Evolutionary conservation across 2,329 filamentous ascomycete species (phyloP).

Genomic region (Penicillium sp.): DNA sequence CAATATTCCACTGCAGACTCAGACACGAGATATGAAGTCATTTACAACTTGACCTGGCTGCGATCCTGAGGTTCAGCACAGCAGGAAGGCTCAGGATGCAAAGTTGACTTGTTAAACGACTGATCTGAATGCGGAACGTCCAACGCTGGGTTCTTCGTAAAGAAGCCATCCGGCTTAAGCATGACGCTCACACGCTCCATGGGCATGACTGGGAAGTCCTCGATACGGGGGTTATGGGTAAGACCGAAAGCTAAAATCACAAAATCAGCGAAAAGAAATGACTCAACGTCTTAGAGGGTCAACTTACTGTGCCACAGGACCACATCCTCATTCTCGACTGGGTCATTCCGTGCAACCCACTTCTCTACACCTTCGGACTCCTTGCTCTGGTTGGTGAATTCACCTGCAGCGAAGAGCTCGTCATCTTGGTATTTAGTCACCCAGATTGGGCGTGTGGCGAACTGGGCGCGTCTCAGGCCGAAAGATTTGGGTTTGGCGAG

Average conservation of each 20-base stretch:
- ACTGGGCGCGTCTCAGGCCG: slow-evolving; percentile 48
- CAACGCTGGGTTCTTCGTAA: slow-evolving; percentile 50
- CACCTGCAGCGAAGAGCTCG: slow-evolving; percentile 52
- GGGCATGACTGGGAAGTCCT: slow-evolving; percentile 69
- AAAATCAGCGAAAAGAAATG: slow-evolving; percentile 4
- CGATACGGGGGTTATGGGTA: slow-evolving; percentile 62
- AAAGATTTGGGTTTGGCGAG: slow-evolving; percentile 47
- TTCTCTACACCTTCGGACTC: slow-evolving; percentile 54
- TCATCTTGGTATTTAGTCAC: slow-evolving; percentile 54
- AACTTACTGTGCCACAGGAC: slow-evolving; percentile 42
- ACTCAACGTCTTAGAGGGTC: not conserved
- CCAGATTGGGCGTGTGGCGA: slow-evolving; percentile 55
- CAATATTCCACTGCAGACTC: not conserved
- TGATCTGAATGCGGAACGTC: slow-evolving; percentile 45
- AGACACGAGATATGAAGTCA: not conserved
- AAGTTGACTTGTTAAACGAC: slow-evolving; percentile 40
- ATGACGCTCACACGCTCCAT: slow-evolving; percentile 52
- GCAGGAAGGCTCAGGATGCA: slow-evolving; percentile 29
- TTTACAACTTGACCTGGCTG: slow-evolving; percentile 27
- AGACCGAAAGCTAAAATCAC: slow-evolving; percentile 47
- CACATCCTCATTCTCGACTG: slow-evolving; percentile 49
- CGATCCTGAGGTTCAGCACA: slow-evolving; percentile 23
- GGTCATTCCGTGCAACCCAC: slow-evolving; percentile 50
- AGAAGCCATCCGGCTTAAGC: slow-evolving; percentile 52
- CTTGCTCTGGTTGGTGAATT: slow-evolving; percentile 54